Evolutionary conservation across 2,329 filamentous ascomycete genomes (phyloP), one percentile per base, ranked within the genome.

Genomic region (Bipolaris zeicola): DNA sequence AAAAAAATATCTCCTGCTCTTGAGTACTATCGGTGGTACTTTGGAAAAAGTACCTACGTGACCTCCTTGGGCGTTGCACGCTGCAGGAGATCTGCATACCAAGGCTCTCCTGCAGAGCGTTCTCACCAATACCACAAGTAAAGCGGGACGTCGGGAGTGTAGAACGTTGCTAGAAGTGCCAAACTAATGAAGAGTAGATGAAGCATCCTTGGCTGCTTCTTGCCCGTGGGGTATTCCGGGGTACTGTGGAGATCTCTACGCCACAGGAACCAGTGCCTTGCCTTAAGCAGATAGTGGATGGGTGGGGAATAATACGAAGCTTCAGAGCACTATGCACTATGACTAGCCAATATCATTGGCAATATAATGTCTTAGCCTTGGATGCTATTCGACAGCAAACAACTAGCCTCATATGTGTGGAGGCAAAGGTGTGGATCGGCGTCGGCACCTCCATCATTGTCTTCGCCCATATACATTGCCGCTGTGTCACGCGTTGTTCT

Each of bases 151-250:
- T 71, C 72, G 73, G 72, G 65, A 73, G 49, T 39, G 58, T 52
- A 57, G 55, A 61, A 58, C 51, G 45, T 31, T 55, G 53, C 64
- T 59, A 58, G 46, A 58, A 62, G 64, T 57, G 44, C 61, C 58
- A 62, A 36, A 55, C 58, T 67, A 69, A 73, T 76, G 71, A 73
- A 69, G 39, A 42, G 56, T 73, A 76, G 63, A 76, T 74, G 73
- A 75, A 68, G 63, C 57, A 38, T 55, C 28, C 53, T 39, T 44
- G 38, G 57, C 52, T 47, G 31, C 48, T 61, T 43, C 61, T 63
- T 58, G 55, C 63, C 60, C 60, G 68, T 71, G 71, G 72, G 66
- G 67, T 67, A 65, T 60, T 63, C 66, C 66, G 69, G 73, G 67
- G 72, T 70, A 70, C 54, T 66, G 62, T 62, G 68, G 66, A 67